Evolutionary conservation across 192 early-diverging fungal genomes (phyloP), one percentile per base, ranked within the genome.

Genomic region (Podila verticillata): DNA sequence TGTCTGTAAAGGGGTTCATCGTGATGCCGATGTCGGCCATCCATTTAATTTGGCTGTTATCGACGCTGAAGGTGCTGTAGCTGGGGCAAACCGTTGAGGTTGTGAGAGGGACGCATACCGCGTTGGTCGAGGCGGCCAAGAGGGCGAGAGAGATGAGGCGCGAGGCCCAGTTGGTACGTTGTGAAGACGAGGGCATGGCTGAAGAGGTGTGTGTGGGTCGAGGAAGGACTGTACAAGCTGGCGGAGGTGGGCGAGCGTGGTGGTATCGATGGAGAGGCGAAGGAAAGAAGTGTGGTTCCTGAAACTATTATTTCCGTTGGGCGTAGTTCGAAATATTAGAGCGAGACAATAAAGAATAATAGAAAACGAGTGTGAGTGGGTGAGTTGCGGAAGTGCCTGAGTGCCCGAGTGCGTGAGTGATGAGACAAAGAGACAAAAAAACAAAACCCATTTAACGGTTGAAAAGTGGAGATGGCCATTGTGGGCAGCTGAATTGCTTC

Each of bases 141-240:
- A 80, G 20, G 36, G 70, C 65, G 17, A 68, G 20, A 1, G 77
- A 32, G 44, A 72, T n/a, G 36, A 80, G 30, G 44, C 66, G 60
- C 34, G 77, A 44, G 30, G 68, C 17, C 75, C 68, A 66, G 31
- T 31, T 24, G 51, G 22, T 30, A n/a, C 62, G 49, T 15, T 59
- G 51, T 75, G 75, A 57, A n/a, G 64, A 57, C 5, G 48, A 13
- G 34, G 74, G n/a, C 32, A 36, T 47, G n/a, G 30, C n/a, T 68
- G 39, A 15, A n/a, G 26, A 22, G 31, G 22, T 61, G 39, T 35
- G 24, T 57, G 22, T 61, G 39, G 26, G 24, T 57, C n/a, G 58
- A 28, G 8, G 24, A 7, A 32, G 59, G 4, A 30, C 20, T 22
- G 29, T 59, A 30, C 34, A 44, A 61, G 58, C 7, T 44, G 39